Percentiles rank a stretch among this genome's conserved stretches.
Conservation (phyloP, 352 stramenopile genomes). For the Pythium guiyangense region DNA sequence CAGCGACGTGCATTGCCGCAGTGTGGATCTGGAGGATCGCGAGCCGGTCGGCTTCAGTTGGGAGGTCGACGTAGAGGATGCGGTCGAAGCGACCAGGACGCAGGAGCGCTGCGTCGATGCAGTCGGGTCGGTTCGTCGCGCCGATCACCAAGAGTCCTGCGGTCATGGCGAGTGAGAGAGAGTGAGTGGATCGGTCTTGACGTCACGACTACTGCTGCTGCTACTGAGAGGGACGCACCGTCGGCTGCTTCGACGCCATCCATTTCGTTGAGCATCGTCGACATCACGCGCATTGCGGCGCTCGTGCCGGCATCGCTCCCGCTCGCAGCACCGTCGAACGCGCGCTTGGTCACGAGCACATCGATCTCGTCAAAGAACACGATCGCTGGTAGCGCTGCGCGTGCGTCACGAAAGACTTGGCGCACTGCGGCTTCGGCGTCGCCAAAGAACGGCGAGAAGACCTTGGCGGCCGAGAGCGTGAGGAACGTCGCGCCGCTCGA, state of each 20-base stretch:
- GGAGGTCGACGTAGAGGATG: conserved; percentile 94
- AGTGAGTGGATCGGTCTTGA: too few species aligned
- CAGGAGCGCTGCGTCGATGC: conserved; percentile 96
- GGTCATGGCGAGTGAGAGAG: too few species aligned
- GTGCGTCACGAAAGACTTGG: conserved; percentile 73
- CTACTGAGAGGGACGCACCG: conserved; percentile 32
- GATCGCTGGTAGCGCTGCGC: conserved; percentile 84
- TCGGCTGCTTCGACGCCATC: conserved; percentile 94
- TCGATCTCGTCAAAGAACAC: conserved; percentile 91
- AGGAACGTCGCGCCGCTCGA: conserved; percentile 82
- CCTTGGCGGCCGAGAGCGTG: conserved; percentile 78
- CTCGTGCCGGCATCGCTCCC: conserved; percentile 36
- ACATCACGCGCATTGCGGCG: conserved; percentile 90
- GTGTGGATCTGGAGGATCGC: conserved; percentile 81
- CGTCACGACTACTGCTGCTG: neutral
- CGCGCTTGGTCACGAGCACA: conserved; percentile 78
- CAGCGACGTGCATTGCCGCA: conserved; percentile 46
- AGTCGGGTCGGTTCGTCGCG: conserved; percentile 96
- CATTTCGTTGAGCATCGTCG: conserved; percentile 97
- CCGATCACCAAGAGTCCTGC: conserved; percentile 95
- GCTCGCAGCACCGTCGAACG: conserved; percentile 40
- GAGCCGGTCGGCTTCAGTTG: conserved; percentile 44
- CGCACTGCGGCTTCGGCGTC: conserved; percentile 83
- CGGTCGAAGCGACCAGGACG: conserved; percentile 95
- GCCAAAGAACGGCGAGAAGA: conserved; percentile 89